Evolutionary conservation across 345 rosid genomes (phyloP).

Genomic region (Microthlaspi erraticum): DNA sequence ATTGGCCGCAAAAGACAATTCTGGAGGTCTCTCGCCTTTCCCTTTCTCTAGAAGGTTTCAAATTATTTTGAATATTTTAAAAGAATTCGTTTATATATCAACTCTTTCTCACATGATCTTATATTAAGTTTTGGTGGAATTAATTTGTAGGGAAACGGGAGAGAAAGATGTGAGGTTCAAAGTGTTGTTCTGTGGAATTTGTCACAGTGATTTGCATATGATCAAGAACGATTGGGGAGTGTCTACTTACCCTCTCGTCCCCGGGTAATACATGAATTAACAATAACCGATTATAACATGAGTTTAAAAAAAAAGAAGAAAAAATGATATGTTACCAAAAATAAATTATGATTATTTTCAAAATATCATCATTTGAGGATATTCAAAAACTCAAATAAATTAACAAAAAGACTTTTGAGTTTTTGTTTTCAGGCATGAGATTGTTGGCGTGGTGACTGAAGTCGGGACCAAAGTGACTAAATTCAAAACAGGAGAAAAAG

Average conservation of each 20-base stretch:
- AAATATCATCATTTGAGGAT: too few relatives aligned
- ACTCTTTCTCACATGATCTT: background rate
- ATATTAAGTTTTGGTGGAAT: background rate
- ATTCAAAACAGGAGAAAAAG: conserved; percentile 60
- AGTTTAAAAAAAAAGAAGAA: too few relatives aligned
- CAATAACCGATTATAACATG: too few relatives aligned
- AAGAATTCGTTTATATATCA: background rate
- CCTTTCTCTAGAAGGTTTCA: conserved; percentile 56
- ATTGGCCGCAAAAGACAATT: conserved; percentile 56
- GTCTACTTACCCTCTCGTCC: conserved; percentile 62
- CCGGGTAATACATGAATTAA: conserved; percentile 55
- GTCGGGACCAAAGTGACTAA: conserved; percentile 57
- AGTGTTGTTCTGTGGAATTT: conserved; percentile 78
- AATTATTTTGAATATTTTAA: background rate
- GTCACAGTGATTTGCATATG: conserved; percentile 63
- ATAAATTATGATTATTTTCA: too few relatives aligned
- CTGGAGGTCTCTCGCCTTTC: conserved; percentile 58
- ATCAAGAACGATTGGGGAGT: conserved; percentile 58
- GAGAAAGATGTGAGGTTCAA: conserved; percentile 67
- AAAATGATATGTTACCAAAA: too few relatives aligned
- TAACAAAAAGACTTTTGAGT: too few relatives aligned
- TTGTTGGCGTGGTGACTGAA: conserved; percentile 59
- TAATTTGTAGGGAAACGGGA: conserved; percentile 57
- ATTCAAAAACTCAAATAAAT: too few relatives aligned
- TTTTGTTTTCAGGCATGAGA: conserved; percentile 55